Conservation (phyloP, 2,329 filamentous ascomycete species). For the Fonsecaea erecta region DNA sequence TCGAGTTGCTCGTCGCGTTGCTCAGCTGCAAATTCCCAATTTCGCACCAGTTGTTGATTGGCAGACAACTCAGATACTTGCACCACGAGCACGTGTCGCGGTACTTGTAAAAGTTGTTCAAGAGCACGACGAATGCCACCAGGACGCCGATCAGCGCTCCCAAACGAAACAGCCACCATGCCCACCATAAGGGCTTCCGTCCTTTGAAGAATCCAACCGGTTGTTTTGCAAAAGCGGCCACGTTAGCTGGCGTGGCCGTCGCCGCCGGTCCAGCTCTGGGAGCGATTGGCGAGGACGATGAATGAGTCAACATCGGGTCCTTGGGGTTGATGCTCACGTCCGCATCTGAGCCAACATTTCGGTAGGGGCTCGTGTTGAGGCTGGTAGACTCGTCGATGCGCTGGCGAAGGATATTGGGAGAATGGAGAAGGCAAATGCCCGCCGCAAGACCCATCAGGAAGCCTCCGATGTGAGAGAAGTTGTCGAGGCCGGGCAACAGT, state of each 20-base stretch:
- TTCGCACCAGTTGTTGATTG: conserved; percentile 53
- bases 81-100: conserved; percentile 84
- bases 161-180: conserved; percentile 87
- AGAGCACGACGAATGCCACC: conserved; percentile 80
- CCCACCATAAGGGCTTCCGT: conserved; percentile 94
- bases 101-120: conserved; percentile 89
- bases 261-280: conserved; percentile 28
- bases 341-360: conserved; percentile 32
- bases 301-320: conserved; percentile 15
- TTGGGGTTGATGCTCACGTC: conserved; percentile 29
- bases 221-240: conserved; percentile 52
- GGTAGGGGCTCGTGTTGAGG: conserved; percentile 22
- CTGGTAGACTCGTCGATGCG: conserved; percentile 65
- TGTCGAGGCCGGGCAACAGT: conserved; percentile 88
- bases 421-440: conserved; percentile 85
- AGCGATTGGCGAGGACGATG: not conserved
- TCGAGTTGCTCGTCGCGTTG: conserved; percentile 34
- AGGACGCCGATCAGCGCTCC: conserved; percentile 79
- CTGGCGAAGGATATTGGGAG: conserved; percentile 76
- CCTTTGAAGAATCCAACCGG: conserved; percentile 83
- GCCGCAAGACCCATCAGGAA: conserved; percentile 90
- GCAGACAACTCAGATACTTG: conserved; percentile 88
- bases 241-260: conserved; percentile 60
- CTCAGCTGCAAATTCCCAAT: conserved; percentile 42
- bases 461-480: conserved; percentile 95